These are phyloP conservation scores for Aspergillus spinulosporus DNA, from an alignment of 2,329 filamentous ascomycete genomes.

Conservation along the genomic window DNA sequence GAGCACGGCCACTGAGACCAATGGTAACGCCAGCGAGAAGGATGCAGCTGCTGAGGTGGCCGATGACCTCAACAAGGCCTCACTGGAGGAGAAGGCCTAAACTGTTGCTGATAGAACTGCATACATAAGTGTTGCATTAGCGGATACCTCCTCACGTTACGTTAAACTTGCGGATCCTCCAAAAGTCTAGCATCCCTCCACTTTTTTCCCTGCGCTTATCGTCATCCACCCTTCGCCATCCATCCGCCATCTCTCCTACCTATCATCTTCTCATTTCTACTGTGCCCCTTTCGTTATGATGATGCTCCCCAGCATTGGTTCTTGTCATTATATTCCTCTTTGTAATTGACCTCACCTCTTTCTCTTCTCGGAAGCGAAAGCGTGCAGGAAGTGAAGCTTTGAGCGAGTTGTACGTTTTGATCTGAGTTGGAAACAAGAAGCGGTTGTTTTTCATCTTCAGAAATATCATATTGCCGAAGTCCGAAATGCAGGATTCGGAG, in stretches of 20 bases:
- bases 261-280: background rate
- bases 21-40: slow-evolving; percentile 52
- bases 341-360: slow-evolving; percentile 16
- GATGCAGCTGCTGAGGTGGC: slow-evolving; percentile 59
- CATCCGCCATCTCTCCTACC: background rate
- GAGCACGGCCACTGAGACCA: slow-evolving; percentile 46
- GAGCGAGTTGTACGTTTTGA: slow-evolving; percentile 11
- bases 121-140: slow-evolving; percentile 23
- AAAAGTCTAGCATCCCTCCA: slow-evolving; percentile 28
- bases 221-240: background rate
- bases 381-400: slow-evolving; percentile 7
- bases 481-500: background rate
- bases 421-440: slow-evolving; percentile 13
- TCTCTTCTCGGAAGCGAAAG: slow-evolving; percentile 5
- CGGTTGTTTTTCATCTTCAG: background rate
- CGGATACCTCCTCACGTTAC: slow-evolving; percentile 9
- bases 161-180: slow-evolving; percentile 17
- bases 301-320: slow-evolving; percentile 9
- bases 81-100: slow-evolving; percentile 57
- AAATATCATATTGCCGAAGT: background rate
- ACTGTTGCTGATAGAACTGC: slow-evolving; percentile 18
- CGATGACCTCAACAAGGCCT: slow-evolving; percentile 61
- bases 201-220: slow-evolving; percentile 17
- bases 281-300: slow-evolving; percentile 6
- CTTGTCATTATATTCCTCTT: slow-evolving; percentile 14